Conservation (phyloP, 352 stramenopile genomes). For the Phytophthora sp. region DNA sequence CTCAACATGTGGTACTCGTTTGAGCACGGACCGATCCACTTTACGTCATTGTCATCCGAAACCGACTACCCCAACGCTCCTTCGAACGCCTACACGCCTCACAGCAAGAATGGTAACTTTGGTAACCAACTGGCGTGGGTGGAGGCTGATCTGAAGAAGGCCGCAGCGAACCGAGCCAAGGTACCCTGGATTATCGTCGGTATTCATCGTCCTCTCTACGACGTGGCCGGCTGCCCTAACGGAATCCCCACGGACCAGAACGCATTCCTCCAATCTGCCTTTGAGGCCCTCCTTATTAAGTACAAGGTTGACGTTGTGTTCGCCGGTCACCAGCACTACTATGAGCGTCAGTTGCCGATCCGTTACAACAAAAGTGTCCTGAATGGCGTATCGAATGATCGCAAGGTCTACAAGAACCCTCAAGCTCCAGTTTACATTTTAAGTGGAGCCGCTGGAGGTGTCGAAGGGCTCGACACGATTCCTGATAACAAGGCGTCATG, state of each 20-base stretch:
- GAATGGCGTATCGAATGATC: conserved; percentile 34
- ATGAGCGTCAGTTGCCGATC: conserved; percentile 40
- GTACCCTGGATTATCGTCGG: conserved; percentile 59
- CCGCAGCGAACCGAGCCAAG: conserved; percentile 44
- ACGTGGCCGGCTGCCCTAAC: conserved; percentile 7
- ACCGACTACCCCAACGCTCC: conserved; percentile 50
- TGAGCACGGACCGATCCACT: conserved; percentile 78
- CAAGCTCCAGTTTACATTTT: conserved; percentile 45
- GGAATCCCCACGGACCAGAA: conserved; percentile 36
- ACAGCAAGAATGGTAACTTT: conserved; percentile 48
- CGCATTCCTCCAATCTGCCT: conserved; percentile 42
- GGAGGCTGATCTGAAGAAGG: conserved; percentile 52
- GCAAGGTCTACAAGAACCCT: conserved; percentile 37
- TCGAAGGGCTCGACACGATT: conserved; percentile 33
- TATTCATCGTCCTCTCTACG: conserved; percentile 60
- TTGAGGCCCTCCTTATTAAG: conserved; percentile 44
- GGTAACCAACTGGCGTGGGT: conserved; percentile 58
- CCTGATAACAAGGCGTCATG: conserved; percentile 21
- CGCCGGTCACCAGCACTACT: conserved; percentile 45
- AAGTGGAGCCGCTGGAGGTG: conserved; percentile 31
- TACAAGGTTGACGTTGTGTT: conserved; percentile 48
- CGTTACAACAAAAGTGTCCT: conserved; percentile 21
- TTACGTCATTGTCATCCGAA: conserved; percentile 61
- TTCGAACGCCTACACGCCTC: conserved; percentile 45
- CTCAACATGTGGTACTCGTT: conserved; percentile 68